phyloP scores from a whole-genome alignment of 257 asterid genomes.

The Solanum ossicruentum region DNA sequence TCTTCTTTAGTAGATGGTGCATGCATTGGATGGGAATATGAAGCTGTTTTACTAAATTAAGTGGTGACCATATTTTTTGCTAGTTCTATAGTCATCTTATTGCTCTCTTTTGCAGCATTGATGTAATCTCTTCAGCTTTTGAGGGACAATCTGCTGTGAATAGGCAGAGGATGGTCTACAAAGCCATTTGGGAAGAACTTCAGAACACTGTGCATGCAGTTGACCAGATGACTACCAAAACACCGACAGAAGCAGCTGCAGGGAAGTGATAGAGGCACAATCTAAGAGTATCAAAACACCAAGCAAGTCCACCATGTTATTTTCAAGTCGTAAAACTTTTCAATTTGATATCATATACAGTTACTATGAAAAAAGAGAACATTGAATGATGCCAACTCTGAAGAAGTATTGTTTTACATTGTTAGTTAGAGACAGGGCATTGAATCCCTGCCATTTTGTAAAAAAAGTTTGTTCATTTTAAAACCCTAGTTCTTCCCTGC shows the following conservation, averaged over 20 bases:
- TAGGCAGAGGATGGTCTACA: constrained; percentile 99
- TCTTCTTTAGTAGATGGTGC: neutral
- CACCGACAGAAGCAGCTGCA: constrained; percentile 62
- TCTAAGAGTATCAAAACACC: neutral
- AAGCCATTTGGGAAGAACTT: constrained; percentile 99
- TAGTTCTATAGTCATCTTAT: neutral
- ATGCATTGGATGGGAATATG: neutral
- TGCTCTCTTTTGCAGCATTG: constrained; percentile 42
- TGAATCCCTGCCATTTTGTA: neutral
- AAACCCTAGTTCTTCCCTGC: neutral
- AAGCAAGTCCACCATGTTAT: neutral
- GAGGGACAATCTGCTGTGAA: constrained; percentile 91
- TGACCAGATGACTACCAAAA: constrained; percentile 84
- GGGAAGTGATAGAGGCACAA: constrained; percentile 12
- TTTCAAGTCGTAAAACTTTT: neutral
- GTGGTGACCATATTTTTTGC: neutral
- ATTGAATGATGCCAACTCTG: neutral
- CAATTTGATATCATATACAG: neutral
- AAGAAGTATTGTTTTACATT: neutral
- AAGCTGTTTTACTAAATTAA: neutral
- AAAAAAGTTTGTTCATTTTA: neutral
- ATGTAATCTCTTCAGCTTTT: constrained; percentile 64
- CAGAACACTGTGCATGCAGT: constrained; percentile 90
- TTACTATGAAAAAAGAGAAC: neutral
- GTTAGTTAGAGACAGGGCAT: neutral